Base-by-base conservation (phyloP, 768 basidiomycete species). In the Russula sp. region DNA sequence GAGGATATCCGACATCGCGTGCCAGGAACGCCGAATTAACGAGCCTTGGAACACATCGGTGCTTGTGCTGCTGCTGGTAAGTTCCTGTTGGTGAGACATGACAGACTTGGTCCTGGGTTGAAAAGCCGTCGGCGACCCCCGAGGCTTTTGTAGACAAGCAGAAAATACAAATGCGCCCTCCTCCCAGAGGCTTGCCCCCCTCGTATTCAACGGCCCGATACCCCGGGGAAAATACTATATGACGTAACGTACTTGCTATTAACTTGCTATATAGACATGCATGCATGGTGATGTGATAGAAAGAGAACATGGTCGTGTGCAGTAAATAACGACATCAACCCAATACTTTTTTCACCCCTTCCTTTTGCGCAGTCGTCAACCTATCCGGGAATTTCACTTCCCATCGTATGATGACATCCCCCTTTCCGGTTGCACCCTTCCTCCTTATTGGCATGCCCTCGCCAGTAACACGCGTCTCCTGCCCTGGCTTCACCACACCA, bases 401-500 rank as follows among this genome's bases (percentile, higher is more conserved):
- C 90, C 88, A 92, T 65, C 81, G 83, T 53, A 96, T 80, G 54
- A 90, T 77, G 56, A 98, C 73, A 75, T 98, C 91, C 1, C 96
- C 96, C 75, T 90, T 92, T 65, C 77, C 83, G 75, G 79, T 82
- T 61, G 77, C 77, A 48, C 77, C 78, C 63, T 86, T 88, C 73
- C 91, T 94, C 61, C 93, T 81, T 52, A 94, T 85, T 2, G 95
- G 94, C 92, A 95, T 94, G 8, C 94, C 94, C 73, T 97, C 93
- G 2, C 86, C 88, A 2, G 77, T 52, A 3, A 97, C 73, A 32
- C 77, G 81, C 20, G 84, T 89, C 73, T 88, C 82, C 75, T 87
- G 83, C 7, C 85, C 87, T 1, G 92, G 91, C 70, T 87, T 91
- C 35, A 95, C 79, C 13, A 92, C 73, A 2, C 86, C 85, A 7